These are phyloP conservation scores for Pythium rishiriense DNA, from an alignment of 352 stramenopile genomes.

Conservation along the genomic window DNA sequence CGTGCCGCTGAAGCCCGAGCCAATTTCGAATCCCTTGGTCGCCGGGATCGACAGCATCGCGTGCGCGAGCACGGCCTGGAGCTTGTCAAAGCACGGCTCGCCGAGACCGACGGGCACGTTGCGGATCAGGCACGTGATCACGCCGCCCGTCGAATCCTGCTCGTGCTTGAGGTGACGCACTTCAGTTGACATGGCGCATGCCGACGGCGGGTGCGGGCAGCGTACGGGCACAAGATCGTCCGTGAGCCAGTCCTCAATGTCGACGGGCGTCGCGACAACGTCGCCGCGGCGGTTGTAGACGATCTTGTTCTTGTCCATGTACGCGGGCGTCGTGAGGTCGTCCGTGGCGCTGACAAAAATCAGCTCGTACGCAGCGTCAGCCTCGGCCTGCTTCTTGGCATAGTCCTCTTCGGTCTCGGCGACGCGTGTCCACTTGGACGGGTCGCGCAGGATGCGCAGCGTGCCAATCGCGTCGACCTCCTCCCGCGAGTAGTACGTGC, in stretches of 20 bases:
- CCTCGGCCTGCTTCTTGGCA: constrained; percentile 49
- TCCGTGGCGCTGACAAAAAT: constrained; percentile 65
- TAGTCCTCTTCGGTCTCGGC: constrained; percentile 33
- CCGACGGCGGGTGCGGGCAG: constrained; percentile 92
- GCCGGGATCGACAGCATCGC: constrained; percentile 98
- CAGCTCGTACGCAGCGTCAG: constrained; percentile 70
- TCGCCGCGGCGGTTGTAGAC: constrained; percentile 86
- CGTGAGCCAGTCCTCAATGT: constrained; percentile 67
- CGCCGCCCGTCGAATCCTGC: constrained; percentile 91
- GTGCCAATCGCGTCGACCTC: constrained; percentile 82
- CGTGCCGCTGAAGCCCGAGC: constrained; percentile 94
- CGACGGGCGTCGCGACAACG: constrained; percentile 49
- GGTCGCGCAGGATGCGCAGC: constrained; percentile 79
- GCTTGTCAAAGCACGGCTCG: constrained; percentile 99
- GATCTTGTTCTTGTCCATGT: constrained; percentile 94
- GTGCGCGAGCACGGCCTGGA: constrained; percentile 98
- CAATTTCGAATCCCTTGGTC: constrained; percentile 99
- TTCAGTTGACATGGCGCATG: constrained; percentile 94
- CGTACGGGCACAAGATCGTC: constrained; percentile 91
- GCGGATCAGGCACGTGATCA: constrained; percentile 96
- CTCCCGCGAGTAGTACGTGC: constrained; percentile 68
- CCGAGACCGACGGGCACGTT: constrained; percentile 97
- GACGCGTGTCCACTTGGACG: constrained; percentile 58
- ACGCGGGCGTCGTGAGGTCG: constrained; percentile 68
- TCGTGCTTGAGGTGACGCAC: constrained; percentile 93